Base-by-base conservation (phyloP, 805 yeast species). In the Pichia nanzhaoensis region DNA sequence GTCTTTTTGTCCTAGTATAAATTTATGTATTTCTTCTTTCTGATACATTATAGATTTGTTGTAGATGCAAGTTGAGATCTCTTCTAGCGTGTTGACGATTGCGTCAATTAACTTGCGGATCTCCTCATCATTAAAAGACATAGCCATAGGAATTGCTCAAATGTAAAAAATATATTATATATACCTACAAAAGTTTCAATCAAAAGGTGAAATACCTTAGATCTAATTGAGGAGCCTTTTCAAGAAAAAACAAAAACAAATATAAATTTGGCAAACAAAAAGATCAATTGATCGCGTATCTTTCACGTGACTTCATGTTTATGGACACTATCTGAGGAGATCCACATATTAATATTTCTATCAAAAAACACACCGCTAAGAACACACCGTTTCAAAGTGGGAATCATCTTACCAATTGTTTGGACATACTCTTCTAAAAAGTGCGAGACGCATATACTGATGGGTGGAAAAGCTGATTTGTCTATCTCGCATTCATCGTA, bases 331-430 rank as follows among this genome's bases (percentile, higher is more conserved):
- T 45, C 48, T 16, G 51, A 44, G 39, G 59, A 57, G 6, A n/a
- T 32, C 58, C 61, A 55, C 0, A 21, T 31, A 22, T 34, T 42
- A 3, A 19, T 14, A 9, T 12, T 12, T 16, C 42, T 51, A n/a
- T 55, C 49, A 49, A 71, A 76, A 45, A 65, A 67, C 2, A 74
- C 59, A 0, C 79, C 79, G 18, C 69, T 66, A 27, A 76, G 48
- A 2, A 63, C 52, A 1, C 66, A 68, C 1, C 55, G 46, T 17
- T 52, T 52, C 22, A 75, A 41, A 0, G 49, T 47, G 1, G 75
- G 76, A 21, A 73, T 49, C 8, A 52, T 47, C 4, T 44, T 47
- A 1, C 60, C 60, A 3, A 74, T 40, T 34, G 59, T 57, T 14
- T 64, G 59, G 45, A 72, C 69, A 52, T 73, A 72, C 0, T 64